A percentile compares a stretch with the other conserved stretches of the same genome.
These are phyloP conservation scores for Eutypella sp. DNA, from an alignment of 2,329 filamentous ascomycete species.

Conservation along the genomic window DNA sequence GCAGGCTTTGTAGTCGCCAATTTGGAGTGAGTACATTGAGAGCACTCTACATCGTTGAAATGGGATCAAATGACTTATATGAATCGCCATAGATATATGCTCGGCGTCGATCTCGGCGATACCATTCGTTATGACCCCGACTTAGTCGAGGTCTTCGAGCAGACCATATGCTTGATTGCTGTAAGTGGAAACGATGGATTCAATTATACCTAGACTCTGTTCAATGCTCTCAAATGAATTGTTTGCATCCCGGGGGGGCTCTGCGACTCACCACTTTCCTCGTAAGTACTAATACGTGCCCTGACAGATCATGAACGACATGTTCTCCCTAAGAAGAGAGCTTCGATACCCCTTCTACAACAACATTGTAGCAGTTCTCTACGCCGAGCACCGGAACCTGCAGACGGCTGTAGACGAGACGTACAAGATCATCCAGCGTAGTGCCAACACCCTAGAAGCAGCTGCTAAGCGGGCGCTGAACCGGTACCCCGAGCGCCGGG, in stretches of 20 bases:
- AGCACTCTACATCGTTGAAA: neutral
- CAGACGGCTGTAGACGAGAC: conserved; percentile 9
- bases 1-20: neutral
- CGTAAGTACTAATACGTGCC: conserved; percentile 3
- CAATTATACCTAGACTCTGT: too few relatives aligned
- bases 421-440: conserved; percentile 7
- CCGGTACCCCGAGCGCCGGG: conserved; percentile 2
- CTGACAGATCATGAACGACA: conserved; percentile 31
- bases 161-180: conserved; percentile 3
- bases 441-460: conserved; percentile 2
- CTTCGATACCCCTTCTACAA: conserved; percentile 13
- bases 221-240: too few relatives aligned
- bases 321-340: conserved; percentile 26
- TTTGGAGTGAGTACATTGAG: neutral
- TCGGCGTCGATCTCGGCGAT: conserved; percentile 10
- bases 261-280: conserved; percentile 4
- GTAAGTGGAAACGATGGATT: conserved; percentile 1
- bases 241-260: too few relatives aligned
- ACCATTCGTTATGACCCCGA: conserved; percentile 7
- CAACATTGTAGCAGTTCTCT: conserved; percentile 13
- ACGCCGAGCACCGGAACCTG: conserved; percentile 10
- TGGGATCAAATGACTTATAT: neutral
- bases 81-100: conserved; percentile 5
- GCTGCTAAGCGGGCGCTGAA: conserved; percentile 2
- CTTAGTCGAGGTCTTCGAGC: conserved; percentile 1